Evolutionary conservation across 2,329 filamentous ascomycete species (phyloP).

Genomic region (Claviceps fusiformis): DNA sequence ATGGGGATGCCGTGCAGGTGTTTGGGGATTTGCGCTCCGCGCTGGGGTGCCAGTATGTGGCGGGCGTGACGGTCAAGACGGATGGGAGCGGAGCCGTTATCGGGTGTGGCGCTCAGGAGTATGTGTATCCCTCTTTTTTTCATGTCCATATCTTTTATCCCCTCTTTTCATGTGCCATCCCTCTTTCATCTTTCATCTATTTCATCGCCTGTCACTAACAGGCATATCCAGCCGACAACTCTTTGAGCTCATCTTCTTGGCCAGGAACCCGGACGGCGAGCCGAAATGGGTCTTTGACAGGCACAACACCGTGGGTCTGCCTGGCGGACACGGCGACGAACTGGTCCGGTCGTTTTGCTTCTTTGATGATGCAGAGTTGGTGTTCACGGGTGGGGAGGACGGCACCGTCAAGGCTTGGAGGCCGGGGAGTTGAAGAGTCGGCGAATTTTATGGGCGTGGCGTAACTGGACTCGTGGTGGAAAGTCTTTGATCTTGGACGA

Average conservation of each 20-base stretch:
- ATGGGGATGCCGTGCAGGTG: constrained; percentile 38
- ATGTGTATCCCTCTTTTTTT: constrained; percentile 17
- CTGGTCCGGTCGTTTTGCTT: constrained; percentile 52
- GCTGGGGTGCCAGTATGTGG: constrained; percentile 62
- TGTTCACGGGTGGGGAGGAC: constrained; percentile 47
- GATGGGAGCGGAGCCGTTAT: constrained; percentile 46
- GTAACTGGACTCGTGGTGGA: too few relatives aligned
- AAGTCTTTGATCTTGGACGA: background rate
- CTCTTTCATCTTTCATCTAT: too few relatives aligned
- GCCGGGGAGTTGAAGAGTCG: constrained; percentile 9
- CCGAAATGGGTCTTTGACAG: constrained; percentile 37
- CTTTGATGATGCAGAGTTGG: constrained; percentile 43
- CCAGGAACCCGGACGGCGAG: constrained; percentile 26
- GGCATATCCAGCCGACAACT: constrained; percentile 27
- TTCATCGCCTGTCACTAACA: too few relatives aligned
- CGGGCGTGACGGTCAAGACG: constrained; percentile 48
- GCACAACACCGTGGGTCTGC: constrained; percentile 43
- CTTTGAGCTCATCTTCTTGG: constrained; percentile 48
- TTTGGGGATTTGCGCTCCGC: constrained; percentile 57
- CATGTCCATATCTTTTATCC: too few relatives aligned
- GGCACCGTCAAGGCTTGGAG: constrained; percentile 45
- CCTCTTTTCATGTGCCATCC: too few relatives aligned
- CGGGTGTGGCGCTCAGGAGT: constrained; percentile 56
- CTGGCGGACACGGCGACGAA: constrained; percentile 49
- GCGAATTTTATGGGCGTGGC: background rate